Percentiles rank a stretch among this genome's conserved stretches.
phyloP scores from a whole-genome alignment of 2,329 filamentous ascomycete species.

The Calonectria naviculata region DNA sequence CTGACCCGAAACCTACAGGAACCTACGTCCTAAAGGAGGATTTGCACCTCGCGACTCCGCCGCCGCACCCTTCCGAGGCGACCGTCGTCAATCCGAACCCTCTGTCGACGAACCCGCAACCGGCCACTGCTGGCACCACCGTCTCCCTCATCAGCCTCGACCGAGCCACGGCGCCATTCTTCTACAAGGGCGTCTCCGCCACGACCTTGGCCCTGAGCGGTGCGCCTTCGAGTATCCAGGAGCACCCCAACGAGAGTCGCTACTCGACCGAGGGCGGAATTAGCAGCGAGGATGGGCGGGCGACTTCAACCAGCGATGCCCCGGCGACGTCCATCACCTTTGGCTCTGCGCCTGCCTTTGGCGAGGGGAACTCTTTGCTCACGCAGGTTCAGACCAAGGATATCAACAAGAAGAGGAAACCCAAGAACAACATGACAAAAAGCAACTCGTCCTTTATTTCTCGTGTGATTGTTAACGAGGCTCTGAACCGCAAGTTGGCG shows the following conservation, averaged over 20 bases:
- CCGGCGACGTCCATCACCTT: constrained; percentile 52
- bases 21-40: constrained; percentile 93
- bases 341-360: constrained; percentile 76
- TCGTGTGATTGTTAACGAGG: constrained; percentile 92
- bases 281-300: constrained; percentile 67
- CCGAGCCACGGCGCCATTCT: constrained; percentile 62
- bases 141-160: constrained; percentile 82
- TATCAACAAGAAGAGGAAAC: constrained; percentile 85
- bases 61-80: constrained; percentile 93
- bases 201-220: constrained; percentile 59
- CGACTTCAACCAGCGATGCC: constrained; percentile 64
- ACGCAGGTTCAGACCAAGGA: constrained; percentile 73
- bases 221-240: constrained; percentile 64
- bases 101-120: constrained; percentile 83
- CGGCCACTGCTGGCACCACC: constrained; percentile 87
- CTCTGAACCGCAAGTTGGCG: constrained; percentile 78
- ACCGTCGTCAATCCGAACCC: constrained; percentile 90
- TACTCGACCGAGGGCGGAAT: constrained; percentile 70
- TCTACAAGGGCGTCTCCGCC: constrained; percentile 65
- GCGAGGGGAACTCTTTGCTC: constrained; percentile 85
- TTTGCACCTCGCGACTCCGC: constrained; percentile 90
- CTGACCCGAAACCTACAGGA: constrained; percentile 61
- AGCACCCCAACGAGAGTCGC: constrained; percentile 70
- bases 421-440: constrained; percentile 98
- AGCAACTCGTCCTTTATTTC: constrained; percentile 99